Base-by-base conservation (phyloP, 257 asterid genomes). In the Forsythia suspensa region DNA sequence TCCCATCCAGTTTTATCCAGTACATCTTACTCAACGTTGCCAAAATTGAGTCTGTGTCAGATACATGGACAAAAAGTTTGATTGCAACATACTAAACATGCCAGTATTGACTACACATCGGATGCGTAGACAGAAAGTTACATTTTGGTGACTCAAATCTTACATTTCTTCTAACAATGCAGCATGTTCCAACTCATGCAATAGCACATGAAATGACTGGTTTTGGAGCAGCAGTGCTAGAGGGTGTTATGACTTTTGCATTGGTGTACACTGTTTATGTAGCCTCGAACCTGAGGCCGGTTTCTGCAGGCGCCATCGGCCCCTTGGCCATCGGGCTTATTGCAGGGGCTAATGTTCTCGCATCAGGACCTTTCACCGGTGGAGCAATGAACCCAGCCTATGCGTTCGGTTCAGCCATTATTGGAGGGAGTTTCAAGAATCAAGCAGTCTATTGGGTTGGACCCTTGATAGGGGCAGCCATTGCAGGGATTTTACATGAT, bases 361-460 rank as follows among this genome's bases (percentile, higher is more conserved):
- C 98, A 3, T 88, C 93, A 0, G 93, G 95, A 2, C 92, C 96
- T 0, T 95, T 91, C 61, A 90, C 97, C 0, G 98, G 98, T 0
- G 98, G 97, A 72, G 89, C 95, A 2, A 91, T 91, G 97, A 95
- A 95, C 78, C 97, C 97, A 3, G 97, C 98, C 0, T 85, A 61
- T 75, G 80, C 98, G 0, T 95, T 95, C 21, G 98, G 95, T 0
- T 87, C 91, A 1, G 92, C 94, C 0, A 66, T 90, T 3, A 75
- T 90, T 0, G 93, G 94, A 39, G 96, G 95, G 46, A 88, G 84
- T 76, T 94, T 94, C 83, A 86, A 80, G 88, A 92, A 95, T 48
- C 97, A 95, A 3, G 97, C 97, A 51, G 96, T 85, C 38, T 95
- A 91, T 42, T 95, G 98, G 98, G 77, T 91, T 15, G 98, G 98